Percentiles rank a stretch among this genome's conserved stretches.
Evolutionary conservation across 805 yeast genomes (phyloP).

Genomic region (Torulaspora gathmanii): DNA sequence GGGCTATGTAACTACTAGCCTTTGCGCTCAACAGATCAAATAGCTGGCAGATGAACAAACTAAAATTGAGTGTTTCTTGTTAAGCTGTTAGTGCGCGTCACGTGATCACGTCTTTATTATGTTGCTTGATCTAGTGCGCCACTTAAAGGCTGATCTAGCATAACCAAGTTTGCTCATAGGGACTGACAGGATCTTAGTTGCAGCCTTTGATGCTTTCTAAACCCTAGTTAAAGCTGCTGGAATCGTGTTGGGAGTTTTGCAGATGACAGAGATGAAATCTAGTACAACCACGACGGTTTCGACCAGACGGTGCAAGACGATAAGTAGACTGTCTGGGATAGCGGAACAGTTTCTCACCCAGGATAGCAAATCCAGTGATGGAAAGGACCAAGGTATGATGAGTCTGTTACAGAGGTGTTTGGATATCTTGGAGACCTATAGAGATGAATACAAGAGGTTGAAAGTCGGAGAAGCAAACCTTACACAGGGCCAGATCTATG

Average conservation of each 20-base stretch:
- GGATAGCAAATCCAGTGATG: conserved; percentile 12
- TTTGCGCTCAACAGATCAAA: too few relatives aligned
- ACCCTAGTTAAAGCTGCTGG: not conserved
- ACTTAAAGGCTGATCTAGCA: not conserved
- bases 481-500: conserved; percentile 12
- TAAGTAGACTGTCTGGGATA: conserved; percentile 18
- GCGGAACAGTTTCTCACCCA: conserved; percentile 25
- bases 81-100: not conserved
- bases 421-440: conserved; percentile 32
- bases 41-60: too few relatives aligned
- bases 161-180: not conserved
- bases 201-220: not conserved
- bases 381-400: conserved; percentile 22
- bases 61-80: too few relatives aligned
- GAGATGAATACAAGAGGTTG: conserved; percentile 29
- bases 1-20: too few relatives aligned
- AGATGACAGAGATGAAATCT: conserved; percentile 5
- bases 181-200: not conserved
- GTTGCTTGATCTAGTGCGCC: not conserved
- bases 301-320: conserved; percentile 16
- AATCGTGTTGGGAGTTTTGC: not conserved
- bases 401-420: conserved; percentile 29
- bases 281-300: conserved; percentile 1
- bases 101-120: not conserved
- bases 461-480: conserved; percentile 10